phyloP scores from a whole-genome alignment of 2,329 filamentous ascomycete species.

The Didymellaceae sp. region DNA sequence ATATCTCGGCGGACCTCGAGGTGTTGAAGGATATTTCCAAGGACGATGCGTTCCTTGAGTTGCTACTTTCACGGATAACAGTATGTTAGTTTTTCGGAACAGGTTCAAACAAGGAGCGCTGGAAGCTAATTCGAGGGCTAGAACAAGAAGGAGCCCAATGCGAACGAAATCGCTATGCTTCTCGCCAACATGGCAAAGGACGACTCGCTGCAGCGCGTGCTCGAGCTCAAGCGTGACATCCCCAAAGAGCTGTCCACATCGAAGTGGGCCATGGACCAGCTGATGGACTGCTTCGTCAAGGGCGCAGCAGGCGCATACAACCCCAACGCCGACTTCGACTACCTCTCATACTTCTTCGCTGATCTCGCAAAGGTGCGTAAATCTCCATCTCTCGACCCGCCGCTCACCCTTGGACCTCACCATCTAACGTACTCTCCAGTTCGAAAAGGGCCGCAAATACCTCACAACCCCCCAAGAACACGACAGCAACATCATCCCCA shows the following conservation, averaged over 20 bases:
- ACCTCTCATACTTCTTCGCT: constrained; percentile 91
- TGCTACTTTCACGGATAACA: constrained; percentile 74
- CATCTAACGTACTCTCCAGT: constrained; percentile 51
- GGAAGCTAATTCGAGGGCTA: constrained; percentile 43
- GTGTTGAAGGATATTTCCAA: constrained; percentile 74
- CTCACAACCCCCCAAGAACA: constrained; percentile 77
- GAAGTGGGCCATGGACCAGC: constrained; percentile 79
- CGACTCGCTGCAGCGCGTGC: constrained; percentile 71
- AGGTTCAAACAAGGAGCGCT: background rate
- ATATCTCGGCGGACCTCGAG: constrained; percentile 78
- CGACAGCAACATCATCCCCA: constrained; percentile 78
- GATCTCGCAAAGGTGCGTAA: constrained; percentile 72
- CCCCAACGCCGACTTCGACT: constrained; percentile 85
- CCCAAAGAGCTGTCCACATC: constrained; percentile 76
- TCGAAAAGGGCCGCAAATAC: constrained; percentile 75
- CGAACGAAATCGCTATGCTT: constrained; percentile 87
- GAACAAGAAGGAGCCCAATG: constrained; percentile 78
- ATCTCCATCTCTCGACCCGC: background rate
- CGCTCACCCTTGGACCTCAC: background rate
- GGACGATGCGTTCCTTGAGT: constrained; percentile 82
- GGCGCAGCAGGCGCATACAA: constrained; percentile 84
- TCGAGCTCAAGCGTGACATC: constrained; percentile 70
- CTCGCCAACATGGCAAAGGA: constrained; percentile 90
- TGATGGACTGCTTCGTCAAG: constrained; percentile 96
- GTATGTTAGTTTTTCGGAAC: constrained; percentile 63